phyloP scores from a whole-genome alignment of 352 stramenopile species.

The Phytophthora meadii region DNA sequence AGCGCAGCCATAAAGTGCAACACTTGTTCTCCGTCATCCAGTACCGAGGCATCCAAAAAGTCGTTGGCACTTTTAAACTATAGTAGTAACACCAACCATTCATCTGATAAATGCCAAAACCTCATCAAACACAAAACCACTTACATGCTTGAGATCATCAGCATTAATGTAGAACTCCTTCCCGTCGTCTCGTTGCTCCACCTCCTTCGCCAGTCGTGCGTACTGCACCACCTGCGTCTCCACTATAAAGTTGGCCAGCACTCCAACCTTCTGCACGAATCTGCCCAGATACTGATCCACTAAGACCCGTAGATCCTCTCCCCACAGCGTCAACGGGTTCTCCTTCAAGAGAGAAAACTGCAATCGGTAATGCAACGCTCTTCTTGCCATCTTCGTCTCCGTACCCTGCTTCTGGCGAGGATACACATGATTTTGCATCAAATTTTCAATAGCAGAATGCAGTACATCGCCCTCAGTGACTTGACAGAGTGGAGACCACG shows the following conservation, averaged over 20 bases:
- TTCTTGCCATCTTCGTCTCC: slow-evolving; percentile 42
- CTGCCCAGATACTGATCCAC: slow-evolving; percentile 49
- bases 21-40: slow-evolving; percentile 77
- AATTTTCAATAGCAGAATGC: slow-evolving; percentile 41
- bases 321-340: slow-evolving; percentile 45
- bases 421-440: slow-evolving; percentile 56
- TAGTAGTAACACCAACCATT: slow-evolving; percentile 1
- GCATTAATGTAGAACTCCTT: slow-evolving; percentile 54
- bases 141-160: slow-evolving; percentile 76
- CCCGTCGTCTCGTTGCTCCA: slow-evolving; percentile 40
- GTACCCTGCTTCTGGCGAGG: slow-evolving; percentile 16
- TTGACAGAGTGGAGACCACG: slow-evolving; percentile 55
- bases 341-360: slow-evolving; percentile 79
- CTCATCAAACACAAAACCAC: slow-evolving; percentile 6
- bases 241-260: slow-evolving; percentile 70
- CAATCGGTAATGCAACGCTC: slow-evolving; percentile 67
- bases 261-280: slow-evolving; percentile 59
- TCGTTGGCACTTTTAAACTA: slow-evolving; percentile 87
- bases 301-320: slow-evolving; percentile 50
- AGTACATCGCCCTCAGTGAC: slow-evolving; percentile 33
- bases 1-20: slow-evolving; percentile 82
- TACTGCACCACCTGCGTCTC: slow-evolving; percentile 79
- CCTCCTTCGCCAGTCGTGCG: slow-evolving; percentile 63
- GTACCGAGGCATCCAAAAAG: slow-evolving; percentile 67
- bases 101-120: neutral